These are phyloP conservation scores for Hysterium pulicare DNA, from an alignment of 2,329 filamentous ascomycete species.

Conservation along the genomic window DNA sequence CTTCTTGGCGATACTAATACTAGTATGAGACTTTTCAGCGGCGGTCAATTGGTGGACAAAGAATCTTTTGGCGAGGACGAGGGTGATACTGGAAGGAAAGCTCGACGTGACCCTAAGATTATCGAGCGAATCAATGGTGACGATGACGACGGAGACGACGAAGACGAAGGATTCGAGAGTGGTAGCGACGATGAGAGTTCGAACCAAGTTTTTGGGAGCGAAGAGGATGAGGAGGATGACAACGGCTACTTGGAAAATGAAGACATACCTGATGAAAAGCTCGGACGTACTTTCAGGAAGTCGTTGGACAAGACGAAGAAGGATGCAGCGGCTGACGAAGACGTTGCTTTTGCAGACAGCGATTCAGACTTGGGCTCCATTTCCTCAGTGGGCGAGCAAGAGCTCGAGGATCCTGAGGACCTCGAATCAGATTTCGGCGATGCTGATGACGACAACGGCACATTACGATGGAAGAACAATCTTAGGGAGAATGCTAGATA, in stretches of 20 bases:
- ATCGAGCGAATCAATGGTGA: constrained; percentile 46
- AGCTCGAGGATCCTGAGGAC: constrained; percentile 54
- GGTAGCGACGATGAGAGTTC: constrained; percentile 54
- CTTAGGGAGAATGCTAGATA: constrained; percentile 70
- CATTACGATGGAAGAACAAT: constrained; percentile 83
- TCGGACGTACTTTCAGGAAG: constrained; percentile 54
- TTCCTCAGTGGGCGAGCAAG: constrained; percentile 60
- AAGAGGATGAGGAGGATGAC: constrained; percentile 51
- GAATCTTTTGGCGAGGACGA: constrained; percentile 52
- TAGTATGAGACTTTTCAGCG: constrained; percentile 81
- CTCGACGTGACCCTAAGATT: constrained; percentile 50
- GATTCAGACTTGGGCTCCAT: constrained; percentile 94
- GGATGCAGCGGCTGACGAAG: constrained; percentile 49
- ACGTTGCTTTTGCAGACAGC: constrained; percentile 89
- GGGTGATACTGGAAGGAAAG: constrained; percentile 56
- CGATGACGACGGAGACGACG: constrained; percentile 54
- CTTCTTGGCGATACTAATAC: constrained; percentile 78
- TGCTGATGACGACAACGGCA: constrained; percentile 66
- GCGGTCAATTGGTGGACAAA: constrained; percentile 65
- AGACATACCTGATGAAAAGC: constrained; percentile 41
- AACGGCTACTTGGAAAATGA: constrained; percentile 44
- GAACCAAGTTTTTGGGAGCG: constrained; percentile 45
- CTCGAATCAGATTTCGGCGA: constrained; percentile 39
- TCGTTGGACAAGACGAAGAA: constrained; percentile 42
- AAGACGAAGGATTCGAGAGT: constrained; percentile 47